A percentile compares a stretch with the other conserved stretches of the same genome.
phyloP scores from a whole-genome alignment of 2,329 filamentous ascomycete species.

The Westerdykella aurantiaca region DNA sequence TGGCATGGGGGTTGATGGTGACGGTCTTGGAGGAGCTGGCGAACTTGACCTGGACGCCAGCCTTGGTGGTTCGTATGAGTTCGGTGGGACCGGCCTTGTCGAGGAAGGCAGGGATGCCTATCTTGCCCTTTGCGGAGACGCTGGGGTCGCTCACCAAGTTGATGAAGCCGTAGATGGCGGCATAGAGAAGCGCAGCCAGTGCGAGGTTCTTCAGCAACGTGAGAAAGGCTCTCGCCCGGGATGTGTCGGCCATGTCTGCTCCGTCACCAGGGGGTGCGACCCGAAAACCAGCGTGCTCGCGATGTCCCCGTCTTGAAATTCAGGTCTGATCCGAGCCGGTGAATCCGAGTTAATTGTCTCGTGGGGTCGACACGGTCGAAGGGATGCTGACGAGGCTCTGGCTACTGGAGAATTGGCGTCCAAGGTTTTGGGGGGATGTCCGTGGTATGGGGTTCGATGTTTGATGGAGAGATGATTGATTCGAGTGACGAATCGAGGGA shows the following conservation, averaged over 20 bases:
- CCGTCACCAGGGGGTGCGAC: slow-evolving; percentile 8
- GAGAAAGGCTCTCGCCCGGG: slow-evolving; percentile 27
- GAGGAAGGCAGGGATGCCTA: slow-evolving; percentile 39
- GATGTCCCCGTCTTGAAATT: no score
- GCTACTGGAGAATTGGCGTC: no score
- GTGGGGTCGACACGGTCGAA: not conserved
- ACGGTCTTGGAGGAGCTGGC: slow-evolving; percentile 37
- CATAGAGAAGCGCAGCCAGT: slow-evolving; percentile 40
- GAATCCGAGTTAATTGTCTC: not conserved
- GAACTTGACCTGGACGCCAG: slow-evolving; percentile 40
- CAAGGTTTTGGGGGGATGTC: no score
- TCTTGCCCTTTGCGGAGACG: slow-evolving; percentile 36
- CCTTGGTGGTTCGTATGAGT: slow-evolving; percentile 38
- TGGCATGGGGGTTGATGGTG: slow-evolving; percentile 48
- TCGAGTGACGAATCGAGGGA: no score
- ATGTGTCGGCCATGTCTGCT: slow-evolving; percentile 31
- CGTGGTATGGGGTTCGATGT: no score
- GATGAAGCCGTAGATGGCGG: slow-evolving; percentile 39
- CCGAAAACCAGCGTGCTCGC: not conserved
- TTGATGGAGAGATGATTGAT: no score
- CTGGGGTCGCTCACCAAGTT: slow-evolving; percentile 39
- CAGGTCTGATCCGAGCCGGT: no score
- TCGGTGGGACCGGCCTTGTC: slow-evolving; percentile 39
- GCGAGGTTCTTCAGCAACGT: slow-evolving; percentile 41
- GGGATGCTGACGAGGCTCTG: no score